Evolutionary conservation across 2,329 filamentous ascomycete genomes (phyloP).

Genomic region (Basipetospora chlamydospora): DNA sequence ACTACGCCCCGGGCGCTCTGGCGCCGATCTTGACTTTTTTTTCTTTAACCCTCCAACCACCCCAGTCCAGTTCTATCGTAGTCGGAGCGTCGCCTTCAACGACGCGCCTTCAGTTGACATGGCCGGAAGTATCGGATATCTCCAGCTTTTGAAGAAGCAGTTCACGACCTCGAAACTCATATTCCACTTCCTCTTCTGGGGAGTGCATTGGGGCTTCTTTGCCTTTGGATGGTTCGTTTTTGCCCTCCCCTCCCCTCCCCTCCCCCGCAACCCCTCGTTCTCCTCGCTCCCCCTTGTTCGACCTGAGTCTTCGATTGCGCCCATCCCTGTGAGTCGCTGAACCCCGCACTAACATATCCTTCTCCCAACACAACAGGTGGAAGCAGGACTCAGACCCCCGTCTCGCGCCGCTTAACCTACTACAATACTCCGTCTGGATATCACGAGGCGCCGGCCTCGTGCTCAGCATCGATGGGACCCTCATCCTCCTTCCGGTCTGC

Average conservation of each 20-base stretch:
- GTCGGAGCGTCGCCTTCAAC: too few relatives aligned
- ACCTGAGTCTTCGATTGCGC: too few relatives aligned
- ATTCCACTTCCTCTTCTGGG: conserved; percentile 74
- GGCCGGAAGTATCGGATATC: conserved; percentile 25
- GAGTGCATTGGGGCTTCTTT: conserved; percentile 62
- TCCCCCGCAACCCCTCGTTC: too few relatives aligned
- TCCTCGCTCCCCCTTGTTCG: too few relatives aligned
- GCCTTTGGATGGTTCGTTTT: conserved; percentile 66
- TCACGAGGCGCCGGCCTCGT: conserved; percentile 86
- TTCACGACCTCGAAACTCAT: conserved; percentile 56
- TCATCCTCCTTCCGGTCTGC: conserved; percentile 92
- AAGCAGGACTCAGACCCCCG: conserved; percentile 57
- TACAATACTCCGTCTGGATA: conserved; percentile 86
- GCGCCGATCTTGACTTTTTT: too few relatives aligned
- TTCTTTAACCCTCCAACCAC: too few relatives aligned
- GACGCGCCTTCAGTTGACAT: conserved; percentile 13
- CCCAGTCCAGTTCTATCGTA: too few relatives aligned
- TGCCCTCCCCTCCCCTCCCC: background rate
- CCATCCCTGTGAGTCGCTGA: too few relatives aligned
- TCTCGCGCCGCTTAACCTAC: conserved; percentile 63
- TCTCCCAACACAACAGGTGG: conserved; percentile 54
- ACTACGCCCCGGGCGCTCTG: too few relatives aligned
- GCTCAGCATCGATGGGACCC: conserved; percentile 67
- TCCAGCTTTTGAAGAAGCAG: conserved; percentile 43
- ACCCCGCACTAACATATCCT: too few relatives aligned